These are phyloP conservation scores for Boletus vermiculosoides DNA, from an alignment of 768 basidiomycete species.

Conservation along the genomic window DNA sequence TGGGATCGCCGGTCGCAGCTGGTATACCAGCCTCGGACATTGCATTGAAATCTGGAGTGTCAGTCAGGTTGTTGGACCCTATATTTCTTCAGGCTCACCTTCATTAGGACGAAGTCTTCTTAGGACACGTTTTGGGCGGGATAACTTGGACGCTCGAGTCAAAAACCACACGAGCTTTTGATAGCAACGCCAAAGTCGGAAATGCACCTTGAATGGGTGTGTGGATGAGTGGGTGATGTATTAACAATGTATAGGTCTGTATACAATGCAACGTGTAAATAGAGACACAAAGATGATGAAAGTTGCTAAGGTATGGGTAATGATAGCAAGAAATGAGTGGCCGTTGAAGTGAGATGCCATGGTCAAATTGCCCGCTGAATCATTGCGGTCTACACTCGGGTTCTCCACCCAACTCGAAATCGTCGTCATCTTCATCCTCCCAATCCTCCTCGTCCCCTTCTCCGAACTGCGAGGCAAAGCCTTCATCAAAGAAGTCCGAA, in stretches of 20 bases:
- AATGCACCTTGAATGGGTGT: constrained; percentile 25
- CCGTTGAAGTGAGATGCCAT: constrained; percentile 8
- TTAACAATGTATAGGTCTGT: constrained; percentile 26
- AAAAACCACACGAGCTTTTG: constrained; percentile 69
- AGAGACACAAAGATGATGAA: constrained; percentile 12
- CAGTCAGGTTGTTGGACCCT: constrained; percentile 16
- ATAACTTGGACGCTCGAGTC: constrained; percentile 71
- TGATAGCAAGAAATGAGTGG: constrained; percentile 11
- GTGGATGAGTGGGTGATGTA: constrained; percentile 11
- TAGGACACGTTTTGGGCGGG: constrained; percentile 72
- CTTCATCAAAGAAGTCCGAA: constrained; percentile 75
- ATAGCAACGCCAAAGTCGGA: constrained; percentile 60
- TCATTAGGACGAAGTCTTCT: constrained; percentile 61
- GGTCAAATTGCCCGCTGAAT: constrained; percentile 14
- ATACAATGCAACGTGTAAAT: constrained; percentile 33
- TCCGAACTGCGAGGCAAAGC: constrained; percentile 67
- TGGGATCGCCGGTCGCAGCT: constrained; percentile 65
- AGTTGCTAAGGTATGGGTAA: constrained; percentile 17
- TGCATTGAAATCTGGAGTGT: constrained; percentile 77
- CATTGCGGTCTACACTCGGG: constrained; percentile 66
- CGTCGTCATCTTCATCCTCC: constrained; percentile 70
- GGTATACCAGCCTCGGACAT: constrained; percentile 83
- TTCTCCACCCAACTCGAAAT: constrained; percentile 42
- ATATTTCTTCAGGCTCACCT: background rate
- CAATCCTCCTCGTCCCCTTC: constrained; percentile 67